Base-by-base conservation (phyloP, 306 rosid genomes). In the Parietaria judaica region DNA sequence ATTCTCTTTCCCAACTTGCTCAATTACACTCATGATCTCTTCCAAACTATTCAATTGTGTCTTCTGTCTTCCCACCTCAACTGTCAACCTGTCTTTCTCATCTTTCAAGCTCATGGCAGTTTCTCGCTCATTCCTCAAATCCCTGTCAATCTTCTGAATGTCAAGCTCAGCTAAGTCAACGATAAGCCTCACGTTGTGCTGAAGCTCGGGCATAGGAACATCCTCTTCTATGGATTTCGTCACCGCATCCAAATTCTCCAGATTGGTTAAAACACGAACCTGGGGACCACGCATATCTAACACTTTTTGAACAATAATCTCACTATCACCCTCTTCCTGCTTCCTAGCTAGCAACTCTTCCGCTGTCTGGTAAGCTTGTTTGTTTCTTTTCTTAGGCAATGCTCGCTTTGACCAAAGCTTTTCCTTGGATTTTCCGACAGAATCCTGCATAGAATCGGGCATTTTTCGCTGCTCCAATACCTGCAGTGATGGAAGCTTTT, bases 271-370 rank as follows among this genome's bases (percentile, higher is more conserved):
- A 17, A 81, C 79, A 56, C 81, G 79, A 6, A 75, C 70, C 72
- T 78, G 86, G 9, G 83, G 86, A 36, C 86, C 86, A 6, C 86
- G 78, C 86, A 81, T 81, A 55, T 81, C 86, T 23, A 74, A 59
- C 14, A 81, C 87, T 83, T 81, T 86, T 39, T 84, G 89, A 69
- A 82, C 86, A 72, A 54, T 34, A 54, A 81, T 83, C 74, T 86
- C 90, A 7, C 57, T 53, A 38, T 74, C 55, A 14, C 48, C 55
- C 65, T 86, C 81, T 51, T 86, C 92, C 78, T 86, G 80, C 79
- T 86, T 89, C 79, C 74, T 80, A 5, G 84, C 97, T 56, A 89
- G 80, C 67, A 86, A 75, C 66, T 82, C 78, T 69, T 86, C 84
- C 9, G 95, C 96, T 31, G 96, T 85, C 51, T 88, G 48, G 76